phyloP scores from a whole-genome alignment of 2,329 filamentous ascomycete species.

The Fusarium solani-melongenae region DNA sequence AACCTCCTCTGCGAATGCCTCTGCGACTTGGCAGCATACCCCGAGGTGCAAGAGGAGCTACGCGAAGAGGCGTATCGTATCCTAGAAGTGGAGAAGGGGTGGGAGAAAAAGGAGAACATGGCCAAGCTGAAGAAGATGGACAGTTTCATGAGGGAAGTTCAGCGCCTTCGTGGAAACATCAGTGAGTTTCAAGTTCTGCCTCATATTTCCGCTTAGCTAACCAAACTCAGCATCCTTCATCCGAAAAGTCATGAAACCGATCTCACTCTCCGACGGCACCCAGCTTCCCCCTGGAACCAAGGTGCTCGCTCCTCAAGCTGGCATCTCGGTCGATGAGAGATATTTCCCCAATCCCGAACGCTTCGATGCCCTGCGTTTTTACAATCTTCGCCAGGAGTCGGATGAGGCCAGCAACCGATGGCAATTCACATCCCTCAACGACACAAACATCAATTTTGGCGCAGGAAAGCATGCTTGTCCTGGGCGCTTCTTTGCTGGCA shows the following conservation, averaged over 20 bases:
- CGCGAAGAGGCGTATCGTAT: slow-evolving; percentile 59
- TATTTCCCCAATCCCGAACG: slow-evolving; percentile 54
- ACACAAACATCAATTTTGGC: slow-evolving; percentile 59
- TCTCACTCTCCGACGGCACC: slow-evolving; percentile 58
- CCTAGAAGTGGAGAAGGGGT: slow-evolving; percentile 54
- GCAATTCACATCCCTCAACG: slow-evolving; percentile 57
- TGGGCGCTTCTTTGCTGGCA: slow-evolving; percentile 59
- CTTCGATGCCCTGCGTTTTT: slow-evolving; percentile 63
- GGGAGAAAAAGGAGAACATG: slow-evolving; percentile 56
- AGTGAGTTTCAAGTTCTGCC: slow-evolving; percentile 46
- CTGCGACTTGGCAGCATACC: slow-evolving; percentile 60
- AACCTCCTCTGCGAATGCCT: slow-evolving; percentile 60
- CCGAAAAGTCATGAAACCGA: slow-evolving; percentile 58
- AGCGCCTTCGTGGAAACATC: slow-evolving; percentile 55
- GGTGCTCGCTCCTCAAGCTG: slow-evolving; percentile 54
- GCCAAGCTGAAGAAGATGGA: slow-evolving; percentile 58
- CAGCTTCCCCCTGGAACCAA: slow-evolving; percentile 56
- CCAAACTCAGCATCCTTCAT: slow-evolving; percentile 53
- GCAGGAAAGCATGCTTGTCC: slow-evolving; percentile 61
- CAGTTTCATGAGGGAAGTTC: slow-evolving; percentile 60
- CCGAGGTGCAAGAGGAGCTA: slow-evolving; percentile 60
- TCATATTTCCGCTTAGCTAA: slow-evolving; percentile 24
- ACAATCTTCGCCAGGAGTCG: slow-evolving; percentile 54
- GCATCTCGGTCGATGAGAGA: slow-evolving; percentile 54
- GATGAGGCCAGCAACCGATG: slow-evolving; percentile 52